Evolutionary conservation across 2,329 filamentous ascomycete species (phyloP), one percentile per base, ranked within the genome.

Genomic region (Paracoccidioides lutzii): DNA sequence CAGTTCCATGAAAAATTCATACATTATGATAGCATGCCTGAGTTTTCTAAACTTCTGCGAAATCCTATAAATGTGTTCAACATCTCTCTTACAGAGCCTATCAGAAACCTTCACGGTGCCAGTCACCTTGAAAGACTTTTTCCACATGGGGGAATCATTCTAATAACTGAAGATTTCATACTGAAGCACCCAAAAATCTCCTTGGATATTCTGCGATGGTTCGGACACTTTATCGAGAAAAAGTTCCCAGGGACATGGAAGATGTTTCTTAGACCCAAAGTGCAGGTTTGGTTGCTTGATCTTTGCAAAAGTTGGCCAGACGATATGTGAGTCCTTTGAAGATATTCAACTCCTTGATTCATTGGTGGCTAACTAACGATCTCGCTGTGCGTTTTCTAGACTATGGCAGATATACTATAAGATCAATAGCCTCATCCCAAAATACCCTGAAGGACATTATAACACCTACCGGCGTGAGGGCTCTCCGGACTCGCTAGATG

Each of bases 131-230:
- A 71, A 56, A 66, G 68, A 12, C 58, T 75, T 4, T 74, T 75
- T 35, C 67, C 68, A 5, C 59, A 65, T 48, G 72, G 71, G 6
- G 62, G 60, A 7, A 67, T 68, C 1, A 65, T 73, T 32, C 63
- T 75, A 5, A 57, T 75, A 14, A 73, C 73, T 0, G 71, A 74
- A 57, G 71, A 73, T 46, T 62, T 71, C 10, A 67, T 73, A 55
- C 37, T 67, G 58, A 54, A 58, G 45, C 63, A 70, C 6, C 61
- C 66, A 0, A 59, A 66, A 15, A 62, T 57, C 22, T 63, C 69
- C 1, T 49, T 69, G 1, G 59, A 66, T 4, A 63, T 72, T 2
- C 55, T 75, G n/a, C 58, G 59, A 14, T 74, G 71, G 72, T 71
- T 74, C 53, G 54, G 54, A 22, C 57, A 61, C 0, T 62, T 54